These are phyloP conservation scores for Erysimum pusillum DNA, from an alignment of 441 rosid genomes.

Conservation along the genomic window DNA sequence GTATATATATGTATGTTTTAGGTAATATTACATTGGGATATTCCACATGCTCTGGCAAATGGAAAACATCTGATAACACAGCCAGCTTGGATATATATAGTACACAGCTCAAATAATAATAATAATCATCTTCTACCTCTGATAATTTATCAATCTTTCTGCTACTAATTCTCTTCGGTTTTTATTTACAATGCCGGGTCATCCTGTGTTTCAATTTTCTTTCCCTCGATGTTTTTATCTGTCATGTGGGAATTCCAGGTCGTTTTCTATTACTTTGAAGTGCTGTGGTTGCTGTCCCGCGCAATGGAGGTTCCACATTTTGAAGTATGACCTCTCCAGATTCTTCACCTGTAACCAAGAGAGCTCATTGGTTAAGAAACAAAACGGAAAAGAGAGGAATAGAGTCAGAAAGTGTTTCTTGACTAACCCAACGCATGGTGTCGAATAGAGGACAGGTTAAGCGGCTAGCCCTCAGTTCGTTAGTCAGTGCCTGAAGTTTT, in stretches of 20 bases:
- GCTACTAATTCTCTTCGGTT: constrained; percentile 47
- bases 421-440: constrained; percentile 91
- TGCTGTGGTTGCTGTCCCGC: constrained; percentile 78
- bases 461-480: constrained; percentile 76
- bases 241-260: constrained; percentile 79
- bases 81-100: not conserved
- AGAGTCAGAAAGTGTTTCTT: not conserved
- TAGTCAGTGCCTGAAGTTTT: constrained; percentile 78
- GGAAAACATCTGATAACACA: constrained; percentile 18
- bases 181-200: constrained; percentile 66
- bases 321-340: constrained; percentile 89
- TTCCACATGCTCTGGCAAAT: constrained; percentile 2
- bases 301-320: constrained; percentile 95
- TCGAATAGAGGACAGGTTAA: constrained; percentile 90
- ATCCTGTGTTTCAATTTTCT: constrained; percentile 20
- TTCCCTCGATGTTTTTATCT: constrained; percentile 50
- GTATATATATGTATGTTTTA: not conserved
- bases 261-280: constrained; percentile 84
- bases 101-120: constrained; percentile 28
- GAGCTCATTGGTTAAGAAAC: not conserved
- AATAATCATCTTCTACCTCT: constrained; percentile 16
- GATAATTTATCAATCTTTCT: constrained; percentile 34
- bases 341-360: constrained; percentile 72
- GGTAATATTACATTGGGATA: constrained; percentile 2
- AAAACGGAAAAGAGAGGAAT: constrained; percentile 12